phyloP scores from a whole-genome alignment of 2,329 filamentous ascomycete species.

The Fusarium begoniae region DNA sequence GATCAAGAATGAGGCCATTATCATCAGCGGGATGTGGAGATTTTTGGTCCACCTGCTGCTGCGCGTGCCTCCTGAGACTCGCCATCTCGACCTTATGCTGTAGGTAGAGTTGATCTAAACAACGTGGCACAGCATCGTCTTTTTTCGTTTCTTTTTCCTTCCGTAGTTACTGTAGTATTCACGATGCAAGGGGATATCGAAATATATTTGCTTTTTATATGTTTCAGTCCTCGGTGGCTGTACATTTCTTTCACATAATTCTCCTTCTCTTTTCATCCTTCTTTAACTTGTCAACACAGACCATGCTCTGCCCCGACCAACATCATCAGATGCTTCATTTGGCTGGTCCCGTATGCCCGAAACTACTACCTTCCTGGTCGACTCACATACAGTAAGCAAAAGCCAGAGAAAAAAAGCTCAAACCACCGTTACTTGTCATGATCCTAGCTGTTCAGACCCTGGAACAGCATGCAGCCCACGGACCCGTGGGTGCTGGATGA shows the following conservation, averaged over 20 bases:
- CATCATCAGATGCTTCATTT: conserved; percentile 6
- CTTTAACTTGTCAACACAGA: not conserved
- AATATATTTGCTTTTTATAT: conserved; percentile 7
- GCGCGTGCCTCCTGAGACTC: conserved; percentile 1
- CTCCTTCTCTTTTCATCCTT: not conserved
- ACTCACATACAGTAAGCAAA: not conserved
- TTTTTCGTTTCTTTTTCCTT: conserved; percentile 3
- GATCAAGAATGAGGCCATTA: conserved; percentile 34
- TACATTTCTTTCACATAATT: not conserved
- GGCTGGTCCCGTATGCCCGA: conserved; percentile 11
- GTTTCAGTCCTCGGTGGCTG: not conserved
- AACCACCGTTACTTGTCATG: conserved; percentile 3
- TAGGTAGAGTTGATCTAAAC: not conserved
- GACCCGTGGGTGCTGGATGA: conserved; percentile 2
- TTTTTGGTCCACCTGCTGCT: conserved; percentile 1
- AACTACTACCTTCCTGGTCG: conserved; percentile 12
- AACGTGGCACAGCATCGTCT: conserved; percentile 3
- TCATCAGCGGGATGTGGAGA: conserved; percentile 26
- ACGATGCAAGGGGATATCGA: not conserved
- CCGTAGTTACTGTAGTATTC: not conserved
- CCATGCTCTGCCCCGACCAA: not conserved
- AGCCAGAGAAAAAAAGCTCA: not conserved
- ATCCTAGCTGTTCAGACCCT: conserved; percentile 19
- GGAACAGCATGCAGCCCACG: not conserved
- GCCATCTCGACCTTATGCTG: conserved; percentile 9